Evolutionary conservation across 805 yeast species (phyloP), one percentile per base, ranked within the genome.

Genomic region (Schwanniomyces polymorphus): DNA sequence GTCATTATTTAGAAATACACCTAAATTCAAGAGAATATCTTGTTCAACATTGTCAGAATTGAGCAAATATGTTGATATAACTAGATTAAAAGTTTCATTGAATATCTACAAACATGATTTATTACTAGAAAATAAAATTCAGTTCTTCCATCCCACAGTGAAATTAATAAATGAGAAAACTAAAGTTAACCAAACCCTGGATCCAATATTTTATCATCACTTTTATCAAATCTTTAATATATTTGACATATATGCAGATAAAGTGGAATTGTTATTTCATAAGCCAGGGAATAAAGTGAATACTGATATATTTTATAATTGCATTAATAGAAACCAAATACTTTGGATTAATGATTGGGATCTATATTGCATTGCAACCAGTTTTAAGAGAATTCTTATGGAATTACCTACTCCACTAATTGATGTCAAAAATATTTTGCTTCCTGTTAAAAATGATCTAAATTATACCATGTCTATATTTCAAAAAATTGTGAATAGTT

Each of bases 51-150:
- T 86, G 29, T 67, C 81, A n/a, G 82, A 78, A 31, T 70, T 86
- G 38, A 78, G 88, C 4, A 70, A 73, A 29, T 64, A 76, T 51
- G 70, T 91, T 18, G 97, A 91, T 64, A 81, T 92, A 38, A 85
- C 95, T 3, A 77, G 77, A 45, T 66, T 92, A 39, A 84, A 91
- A 53, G 84, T 92, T 37, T 84, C 91, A 2, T 75, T 91, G 37
- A 80, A 82, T 41, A 87, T 89, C 5, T 91, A 89, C 61, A 67
- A 84, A 35, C 84, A 85, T 58, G 87, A 89, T 55, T 75, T 76
- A 48, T 76, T 77, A 45, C 72, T 81, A 37, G 75, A 74, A 43
- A 76, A 64, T 6, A 38, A 52, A 21, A 41, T 57, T 14, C 37
- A 37, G 11, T 35, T 53, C 12, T 41, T 60, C 7, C 57, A 53